Percentiles rank a stretch among this genome's conserved stretches.
These are phyloP conservation scores for Paspalum vaginatum DNA, from an alignment of 176 grass and related monocot genomes.

Conservation along the genomic window DNA sequence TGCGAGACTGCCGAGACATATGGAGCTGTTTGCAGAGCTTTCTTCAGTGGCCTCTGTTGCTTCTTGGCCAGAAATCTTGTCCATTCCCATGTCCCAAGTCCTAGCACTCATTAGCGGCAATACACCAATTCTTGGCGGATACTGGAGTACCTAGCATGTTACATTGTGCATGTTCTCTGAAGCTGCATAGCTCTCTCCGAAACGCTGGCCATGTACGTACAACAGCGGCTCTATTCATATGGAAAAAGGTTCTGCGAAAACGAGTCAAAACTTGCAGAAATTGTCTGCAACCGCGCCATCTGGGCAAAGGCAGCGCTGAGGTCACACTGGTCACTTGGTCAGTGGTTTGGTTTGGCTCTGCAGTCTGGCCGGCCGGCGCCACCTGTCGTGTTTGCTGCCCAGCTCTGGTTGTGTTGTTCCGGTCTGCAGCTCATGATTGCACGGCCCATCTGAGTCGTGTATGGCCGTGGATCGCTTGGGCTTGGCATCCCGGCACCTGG, in stretches of 20 bases:
- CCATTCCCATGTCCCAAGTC: neutral
- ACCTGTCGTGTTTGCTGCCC: neutral
- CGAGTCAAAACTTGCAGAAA: neutral
- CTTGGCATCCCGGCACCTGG: neutral
- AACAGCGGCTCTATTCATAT: neutral
- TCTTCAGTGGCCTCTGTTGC: neutral
- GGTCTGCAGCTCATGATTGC: neutral
- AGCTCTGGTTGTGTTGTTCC: neutral
- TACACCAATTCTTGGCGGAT: neutral
- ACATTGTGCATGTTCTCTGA: neutral
- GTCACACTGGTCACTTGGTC: neutral
- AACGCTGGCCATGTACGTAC: neutral
- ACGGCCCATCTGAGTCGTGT: neutral
- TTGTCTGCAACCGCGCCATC: neutral
- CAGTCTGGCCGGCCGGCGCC: neutral
- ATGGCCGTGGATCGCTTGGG: neutral
- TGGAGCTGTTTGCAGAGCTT: conserved; percentile 23
- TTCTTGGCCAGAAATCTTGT: conserved; percentile 8
- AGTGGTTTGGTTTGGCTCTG: neutral
- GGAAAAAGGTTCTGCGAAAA: neutral
- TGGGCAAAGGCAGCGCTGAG: neutral
- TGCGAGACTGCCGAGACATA: conserved; percentile 15
- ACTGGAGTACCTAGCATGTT: neutral
- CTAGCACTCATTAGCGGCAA: neutral
- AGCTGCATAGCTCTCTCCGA: neutral